A percentile compares a stretch with the other conserved stretches of the same genome.
Evolutionary conservation across 371 early-diverging fungal species (phyloP).

Genomic region (Mortierella sp.): DNA sequence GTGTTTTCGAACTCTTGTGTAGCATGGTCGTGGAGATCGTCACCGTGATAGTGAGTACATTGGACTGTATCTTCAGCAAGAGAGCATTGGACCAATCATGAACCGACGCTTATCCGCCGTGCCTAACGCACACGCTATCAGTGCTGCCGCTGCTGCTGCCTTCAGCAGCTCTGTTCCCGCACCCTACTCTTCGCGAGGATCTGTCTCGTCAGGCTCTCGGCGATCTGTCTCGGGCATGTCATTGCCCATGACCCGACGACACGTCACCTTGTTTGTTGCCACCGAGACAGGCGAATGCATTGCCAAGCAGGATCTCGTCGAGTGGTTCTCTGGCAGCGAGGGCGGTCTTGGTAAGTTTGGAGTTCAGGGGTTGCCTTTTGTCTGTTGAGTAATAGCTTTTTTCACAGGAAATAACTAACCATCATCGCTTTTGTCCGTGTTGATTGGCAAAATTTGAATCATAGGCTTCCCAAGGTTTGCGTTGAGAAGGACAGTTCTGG

Average conservation of each 20-base stretch:
- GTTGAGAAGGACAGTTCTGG: slow-evolving; percentile 43
- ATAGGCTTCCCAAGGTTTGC: slow-evolving; percentile 50
- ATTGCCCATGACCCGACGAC: slow-evolving; percentile 42
- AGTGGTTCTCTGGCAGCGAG: slow-evolving; percentile 57
- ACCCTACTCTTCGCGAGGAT: slow-evolving; percentile 25
- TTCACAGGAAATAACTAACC: neutral
- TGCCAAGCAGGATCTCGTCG: slow-evolving; percentile 51
- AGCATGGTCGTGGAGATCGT: slow-evolving; percentile 59
- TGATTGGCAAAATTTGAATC: neutral
- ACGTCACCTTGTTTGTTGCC: slow-evolving; percentile 51
- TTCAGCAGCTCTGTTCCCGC: slow-evolving; percentile 35
- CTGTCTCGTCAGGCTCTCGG: slow-evolving; percentile 33
- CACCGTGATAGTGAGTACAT: slow-evolving; percentile 54
- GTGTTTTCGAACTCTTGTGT: neutral
- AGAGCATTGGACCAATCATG: slow-evolving; percentile 12
- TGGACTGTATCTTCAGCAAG: slow-evolving; percentile 54
- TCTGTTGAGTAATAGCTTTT: too few species aligned
- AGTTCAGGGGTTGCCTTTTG: too few species aligned
- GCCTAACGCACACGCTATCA: neutral
- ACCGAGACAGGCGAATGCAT: slow-evolving; percentile 45
- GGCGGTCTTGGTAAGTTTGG: slow-evolving; percentile 44
- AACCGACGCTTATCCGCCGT: slow-evolving; percentile 37
- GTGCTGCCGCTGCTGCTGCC: neutral
- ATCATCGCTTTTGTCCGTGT: neutral
- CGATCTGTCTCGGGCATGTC: slow-evolving; percentile 46